A percentile compares a stretch with the other conserved stretches of the same genome.
Evolutionary conservation across 2,329 filamentous ascomycete species (phyloP).

Genomic region (Aureobasidium leucospermi): DNA sequence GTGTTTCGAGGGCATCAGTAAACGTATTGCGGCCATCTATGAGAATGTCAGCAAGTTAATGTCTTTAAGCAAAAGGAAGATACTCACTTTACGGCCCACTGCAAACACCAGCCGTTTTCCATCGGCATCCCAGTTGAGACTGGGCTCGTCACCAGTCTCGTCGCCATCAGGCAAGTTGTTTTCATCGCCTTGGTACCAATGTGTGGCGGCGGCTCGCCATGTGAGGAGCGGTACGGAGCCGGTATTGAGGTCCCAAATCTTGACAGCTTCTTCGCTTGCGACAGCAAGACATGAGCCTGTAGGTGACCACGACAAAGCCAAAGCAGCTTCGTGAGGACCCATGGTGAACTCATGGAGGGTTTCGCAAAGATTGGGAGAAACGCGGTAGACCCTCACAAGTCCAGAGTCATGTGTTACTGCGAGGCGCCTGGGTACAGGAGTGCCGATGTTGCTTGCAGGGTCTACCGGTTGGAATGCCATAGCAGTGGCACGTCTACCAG

Average conservation of each 20-base stretch:
- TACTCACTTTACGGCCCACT: slow-evolving; percentile 25
- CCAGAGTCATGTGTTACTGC: slow-evolving; percentile 37
- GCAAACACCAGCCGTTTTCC: slow-evolving; percentile 47
- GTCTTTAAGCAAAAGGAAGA: not conserved
- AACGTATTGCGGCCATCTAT: slow-evolving; percentile 14
- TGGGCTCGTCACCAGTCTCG: slow-evolving; percentile 23
- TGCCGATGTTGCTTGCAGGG: slow-evolving; percentile 9
- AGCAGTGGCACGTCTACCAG: slow-evolving; percentile 28
- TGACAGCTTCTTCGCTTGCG: slow-evolving; percentile 36
- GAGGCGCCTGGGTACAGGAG: slow-evolving; percentile 20
- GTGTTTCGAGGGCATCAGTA: not conserved
- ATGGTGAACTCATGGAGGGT: slow-evolving; percentile 20
- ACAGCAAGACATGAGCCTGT: slow-evolving; percentile 37
- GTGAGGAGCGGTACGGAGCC: slow-evolving; percentile 20
- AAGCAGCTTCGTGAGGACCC: slow-evolving; percentile 24
- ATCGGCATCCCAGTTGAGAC: slow-evolving; percentile 46
- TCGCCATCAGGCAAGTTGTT: slow-evolving; percentile 16
- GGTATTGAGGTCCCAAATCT: slow-evolving; percentile 33
- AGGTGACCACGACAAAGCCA: slow-evolving; percentile 38
- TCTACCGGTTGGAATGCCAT: slow-evolving; percentile 33
- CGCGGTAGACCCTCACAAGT: slow-evolving; percentile 34
- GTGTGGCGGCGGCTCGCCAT: slow-evolving; percentile 22
- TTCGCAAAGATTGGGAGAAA: slow-evolving; percentile 15
- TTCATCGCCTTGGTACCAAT: slow-evolving; percentile 17
- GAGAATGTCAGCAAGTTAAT: not conserved